Evolutionary conservation across 306 rosid genomes (phyloP).

Genomic region (Lathyrus sativus): DNA sequence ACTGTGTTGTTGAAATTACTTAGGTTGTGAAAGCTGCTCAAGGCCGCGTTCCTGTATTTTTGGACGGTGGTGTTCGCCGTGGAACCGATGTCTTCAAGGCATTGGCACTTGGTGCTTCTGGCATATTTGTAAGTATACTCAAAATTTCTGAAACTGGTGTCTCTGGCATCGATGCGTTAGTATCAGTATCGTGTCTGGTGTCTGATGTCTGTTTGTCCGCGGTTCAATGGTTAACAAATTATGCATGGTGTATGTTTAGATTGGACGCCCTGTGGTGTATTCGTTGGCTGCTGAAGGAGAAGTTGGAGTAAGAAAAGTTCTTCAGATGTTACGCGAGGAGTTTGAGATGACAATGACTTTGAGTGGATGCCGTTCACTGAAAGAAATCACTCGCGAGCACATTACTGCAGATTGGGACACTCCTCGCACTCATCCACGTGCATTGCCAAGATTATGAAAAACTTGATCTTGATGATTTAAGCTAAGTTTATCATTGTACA

Average conservation of each 20-base stretch:
- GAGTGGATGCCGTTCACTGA: slow-evolving; percentile 81
- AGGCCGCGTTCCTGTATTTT: slow-evolving; percentile 86
- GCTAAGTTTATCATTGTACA: background rate
- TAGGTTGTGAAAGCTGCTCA: slow-evolving; percentile 95
- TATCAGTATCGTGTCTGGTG: no score
- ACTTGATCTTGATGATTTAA: background rate
- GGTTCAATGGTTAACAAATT: background rate
- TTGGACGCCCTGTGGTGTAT: slow-evolving; percentile 89
- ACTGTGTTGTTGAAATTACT: background rate
- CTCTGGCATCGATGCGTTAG: no score
- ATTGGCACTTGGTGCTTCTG: slow-evolving; percentile 94
- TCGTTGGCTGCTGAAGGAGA: slow-evolving; percentile 93
- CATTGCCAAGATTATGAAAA: slow-evolving; percentile 60
- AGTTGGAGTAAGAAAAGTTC: slow-evolving; percentile 80
- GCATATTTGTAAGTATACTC: slow-evolving; percentile 89
- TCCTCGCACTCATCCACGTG: slow-evolving; percentile 50
- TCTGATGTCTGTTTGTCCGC: no score
- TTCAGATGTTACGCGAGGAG: slow-evolving; percentile 81
- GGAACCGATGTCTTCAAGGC: slow-evolving; percentile 99
- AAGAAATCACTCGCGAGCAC: slow-evolving; percentile 89
- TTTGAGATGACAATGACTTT: slow-evolving; percentile 93
- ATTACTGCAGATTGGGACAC: slow-evolving; percentile 71
- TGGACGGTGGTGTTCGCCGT: slow-evolving; percentile 95
- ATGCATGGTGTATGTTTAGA: slow-evolving; percentile 37
- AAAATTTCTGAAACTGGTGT: no score